Evolutionary conservation across 257 asterid genomes (phyloP).

Genomic region (Primulina tabacum): DNA sequence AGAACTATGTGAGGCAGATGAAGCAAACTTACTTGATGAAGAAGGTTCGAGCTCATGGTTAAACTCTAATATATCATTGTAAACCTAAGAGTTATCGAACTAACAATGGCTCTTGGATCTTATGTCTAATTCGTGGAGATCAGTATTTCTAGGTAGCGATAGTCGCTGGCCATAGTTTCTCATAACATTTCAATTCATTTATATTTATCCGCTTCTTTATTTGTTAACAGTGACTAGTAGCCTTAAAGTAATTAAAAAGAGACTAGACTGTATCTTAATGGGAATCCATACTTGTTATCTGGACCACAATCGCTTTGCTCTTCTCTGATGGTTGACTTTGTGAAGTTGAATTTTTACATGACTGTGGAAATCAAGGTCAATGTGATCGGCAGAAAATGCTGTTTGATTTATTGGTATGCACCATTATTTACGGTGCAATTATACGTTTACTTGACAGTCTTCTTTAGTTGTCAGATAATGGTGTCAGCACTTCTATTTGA

Average conservation of each 20-base stretch:
- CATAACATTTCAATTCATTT: constrained; percentile 7
- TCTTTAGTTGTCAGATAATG: background rate
- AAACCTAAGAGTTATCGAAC: background rate
- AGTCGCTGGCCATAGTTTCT: constrained; percentile 10
- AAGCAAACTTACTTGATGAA: constrained; percentile 77
- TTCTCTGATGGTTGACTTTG: background rate
- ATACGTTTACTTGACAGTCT: background rate
- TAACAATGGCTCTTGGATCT: background rate
- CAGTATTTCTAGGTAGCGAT: constrained; percentile 12
- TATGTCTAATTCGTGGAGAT: constrained; percentile 14
- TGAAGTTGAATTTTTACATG: background rate
- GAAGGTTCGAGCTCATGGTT: constrained; percentile 50
- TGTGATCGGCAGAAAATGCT: constrained; percentile 7
- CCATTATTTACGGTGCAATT: background rate
- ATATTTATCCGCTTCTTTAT: background rate
- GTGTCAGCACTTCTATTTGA: constrained; percentile 14
- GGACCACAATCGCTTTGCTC: background rate
- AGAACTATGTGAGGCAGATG: constrained; percentile 66
- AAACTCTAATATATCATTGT: constrained; percentile 13
- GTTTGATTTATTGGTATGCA: background rate
- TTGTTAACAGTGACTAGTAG: background rate
- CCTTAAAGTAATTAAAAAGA: background rate
- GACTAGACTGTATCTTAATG: background rate
- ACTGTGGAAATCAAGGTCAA: background rate
- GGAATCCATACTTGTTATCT: background rate